phyloP scores from a whole-genome alignment of 805 yeast genomes.

The Candida dajiaensis region DNA sequence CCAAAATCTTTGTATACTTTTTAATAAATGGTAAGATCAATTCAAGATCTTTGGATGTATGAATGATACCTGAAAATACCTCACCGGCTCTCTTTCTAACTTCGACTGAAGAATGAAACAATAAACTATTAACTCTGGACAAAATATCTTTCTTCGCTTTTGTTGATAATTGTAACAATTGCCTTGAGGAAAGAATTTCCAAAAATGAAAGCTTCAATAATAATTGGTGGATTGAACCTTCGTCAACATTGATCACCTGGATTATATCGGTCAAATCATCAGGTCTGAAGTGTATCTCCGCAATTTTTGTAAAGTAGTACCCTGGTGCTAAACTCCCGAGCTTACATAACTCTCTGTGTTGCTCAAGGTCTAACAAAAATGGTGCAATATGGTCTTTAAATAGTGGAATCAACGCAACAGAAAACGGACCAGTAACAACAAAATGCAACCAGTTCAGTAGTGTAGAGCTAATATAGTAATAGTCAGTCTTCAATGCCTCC shows the following conservation, averaged over 20 bases:
- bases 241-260: slow-evolving; percentile 30
- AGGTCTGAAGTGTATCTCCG: slow-evolving; percentile 40
- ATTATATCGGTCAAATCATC: slow-evolving; percentile 38
- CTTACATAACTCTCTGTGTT: slow-evolving; percentile 76
- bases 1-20: slow-evolving; percentile 21
- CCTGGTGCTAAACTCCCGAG: slow-evolving; percentile 55
- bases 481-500: slow-evolving; percentile 52
- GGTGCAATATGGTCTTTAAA: slow-evolving; percentile 55
- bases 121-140: slow-evolving; percentile 42
- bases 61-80: slow-evolving; percentile 76
- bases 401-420: slow-evolving; percentile 46
- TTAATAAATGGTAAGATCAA: slow-evolving; percentile 38
- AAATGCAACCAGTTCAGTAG: slow-evolving; percentile 53
- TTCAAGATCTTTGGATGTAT: slow-evolving; percentile 35
- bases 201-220: slow-evolving; percentile 61
- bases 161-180: slow-evolving; percentile 47
- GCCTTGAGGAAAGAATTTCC: slow-evolving; percentile 66
- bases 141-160: slow-evolving; percentile 46
- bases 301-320: slow-evolving; percentile 37
- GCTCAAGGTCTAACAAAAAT: slow-evolving; percentile 55
- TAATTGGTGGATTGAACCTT: slow-evolving; percentile 55
- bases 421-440: slow-evolving; percentile 47
- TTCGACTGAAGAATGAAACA: slow-evolving; percentile 62
- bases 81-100: slow-evolving; percentile 69
- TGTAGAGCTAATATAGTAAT: slow-evolving; percentile 61